Evolutionary conservation across 106 monocot genomes (phyloP).

Genomic region (Agapanthus africanus): DNA sequence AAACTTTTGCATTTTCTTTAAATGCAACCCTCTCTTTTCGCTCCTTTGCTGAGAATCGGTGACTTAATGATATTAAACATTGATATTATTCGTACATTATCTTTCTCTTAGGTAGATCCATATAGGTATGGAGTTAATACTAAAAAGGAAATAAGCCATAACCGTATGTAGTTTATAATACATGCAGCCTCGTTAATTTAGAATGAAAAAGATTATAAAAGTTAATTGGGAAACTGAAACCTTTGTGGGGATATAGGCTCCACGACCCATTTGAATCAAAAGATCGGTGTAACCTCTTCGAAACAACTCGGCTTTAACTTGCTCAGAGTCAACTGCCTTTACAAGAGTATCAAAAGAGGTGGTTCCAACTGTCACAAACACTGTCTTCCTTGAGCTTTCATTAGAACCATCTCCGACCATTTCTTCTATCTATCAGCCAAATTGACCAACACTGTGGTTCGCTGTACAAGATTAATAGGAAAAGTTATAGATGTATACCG

Average conservation of each 20-base stretch:
- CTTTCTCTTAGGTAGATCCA: neutral
- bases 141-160: neutral
- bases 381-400: constrained; percentile 21
- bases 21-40: neutral
- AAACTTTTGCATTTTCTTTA: neutral
- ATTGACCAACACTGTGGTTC: too few relatives aligned
- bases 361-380: constrained; percentile 94
- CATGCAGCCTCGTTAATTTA: neutral
- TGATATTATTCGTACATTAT: neutral
- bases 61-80: neutral
- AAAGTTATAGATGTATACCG: too few relatives aligned
- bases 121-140: neutral
- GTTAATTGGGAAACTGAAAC: constrained; percentile 11
- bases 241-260: constrained; percentile 62
- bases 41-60: neutral
- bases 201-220: neutral
- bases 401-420: too few relatives aligned
- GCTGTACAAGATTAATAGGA: too few relatives aligned
- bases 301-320: constrained; percentile 51
- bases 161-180: neutral
- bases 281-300: constrained; percentile 62
- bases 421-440: too few relatives aligned
- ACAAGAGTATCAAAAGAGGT: constrained; percentile 85
- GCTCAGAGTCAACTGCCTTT: constrained; percentile 40
- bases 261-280: constrained; percentile 90